These are phyloP conservation scores for Hyaloscypha hepaticicola DNA, from an alignment of 495 filamentous ascomycete genomes.

Conservation along the genomic window DNA sequence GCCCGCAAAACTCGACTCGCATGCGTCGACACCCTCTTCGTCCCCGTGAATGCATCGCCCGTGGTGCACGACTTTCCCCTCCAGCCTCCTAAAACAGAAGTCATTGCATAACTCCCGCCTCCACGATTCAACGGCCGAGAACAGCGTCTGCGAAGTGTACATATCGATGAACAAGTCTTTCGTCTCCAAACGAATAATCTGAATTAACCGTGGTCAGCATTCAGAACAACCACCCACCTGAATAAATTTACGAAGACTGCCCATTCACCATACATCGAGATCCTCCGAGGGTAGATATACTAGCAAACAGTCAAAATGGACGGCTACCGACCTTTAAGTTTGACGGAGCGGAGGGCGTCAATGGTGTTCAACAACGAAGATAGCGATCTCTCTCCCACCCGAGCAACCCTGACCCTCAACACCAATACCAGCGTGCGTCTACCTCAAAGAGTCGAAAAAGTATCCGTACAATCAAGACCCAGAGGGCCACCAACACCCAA, in stretches of 20 bases:
- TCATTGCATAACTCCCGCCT: not conserved
- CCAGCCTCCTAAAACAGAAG: not conserved
- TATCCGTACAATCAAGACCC: constrained; percentile 43
- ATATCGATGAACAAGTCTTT: constrained; percentile 1
- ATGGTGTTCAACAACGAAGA: constrained; percentile 29
- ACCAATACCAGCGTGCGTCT: constrained; percentile 26
- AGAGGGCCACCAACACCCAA: constrained; percentile 56
- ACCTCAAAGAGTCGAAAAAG: constrained; percentile 42
- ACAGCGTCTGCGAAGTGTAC: constrained; percentile 1
- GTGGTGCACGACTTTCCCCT: not conserved
- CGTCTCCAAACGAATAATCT: not conserved
- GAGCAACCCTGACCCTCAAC: constrained; percentile 30
- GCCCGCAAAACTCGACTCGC: not conserved
- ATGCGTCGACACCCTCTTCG: not conserved
- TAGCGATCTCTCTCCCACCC: constrained; percentile 29
- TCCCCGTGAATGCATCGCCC: not conserved
- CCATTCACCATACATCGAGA: not conserved
- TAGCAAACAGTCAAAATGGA: constrained; percentile 21
- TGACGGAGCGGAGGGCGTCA: constrained; percentile 32
- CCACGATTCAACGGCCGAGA: not conserved
- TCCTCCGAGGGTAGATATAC: not conserved
- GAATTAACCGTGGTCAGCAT: not conserved
- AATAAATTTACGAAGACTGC: not conserved
- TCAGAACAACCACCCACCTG: not conserved
- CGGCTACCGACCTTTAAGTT: constrained; percentile 29